A percentile compares a stretch with the other conserved stretches of the same genome.
Conservation (phyloP, 208 protist genomes). For the Sergeia podlipaevii region DNA sequence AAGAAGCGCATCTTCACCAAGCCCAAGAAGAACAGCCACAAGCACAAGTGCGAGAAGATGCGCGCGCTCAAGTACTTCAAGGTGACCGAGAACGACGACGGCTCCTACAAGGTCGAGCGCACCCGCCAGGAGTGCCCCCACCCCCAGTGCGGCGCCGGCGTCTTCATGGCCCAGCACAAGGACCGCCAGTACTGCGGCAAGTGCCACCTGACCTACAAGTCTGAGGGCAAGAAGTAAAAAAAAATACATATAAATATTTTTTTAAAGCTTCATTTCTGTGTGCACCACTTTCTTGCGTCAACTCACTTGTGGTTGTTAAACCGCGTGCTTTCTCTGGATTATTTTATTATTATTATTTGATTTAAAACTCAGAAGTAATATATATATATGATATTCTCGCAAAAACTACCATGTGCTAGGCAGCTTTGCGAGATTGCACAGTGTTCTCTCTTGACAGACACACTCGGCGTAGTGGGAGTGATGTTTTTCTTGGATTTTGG, state of each 20-base stretch:
- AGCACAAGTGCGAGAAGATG: constrained; percentile 99
- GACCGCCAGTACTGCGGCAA: constrained; percentile 99
- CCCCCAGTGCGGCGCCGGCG: constrained; percentile 95
- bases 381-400: constrained; percentile 6
- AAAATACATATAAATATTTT: background rate
- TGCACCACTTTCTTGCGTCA: too few relatives aligned
- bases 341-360: background rate
- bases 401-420: background rate
- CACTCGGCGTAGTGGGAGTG: background rate
- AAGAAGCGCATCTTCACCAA: constrained; percentile 99
- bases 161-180: constrained; percentile 99
- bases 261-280: too few relatives aligned
- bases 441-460: too few relatives aligned
- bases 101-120: constrained; percentile 95
- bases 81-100: constrained; percentile 96
- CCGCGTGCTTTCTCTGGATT: background rate
- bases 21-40: constrained; percentile 99
- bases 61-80: constrained; percentile 99
- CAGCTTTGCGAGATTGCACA: background rate
- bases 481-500: too few relatives aligned
- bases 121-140: constrained; percentile 95
- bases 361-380: background rate
- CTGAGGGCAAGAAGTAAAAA: constrained; percentile 42
- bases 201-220: constrained; percentile 96
- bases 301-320: background rate